A percentile compares a stretch with the other conserved stretches of the same genome.
Conservation (phyloP, 164 flowering plant genomes). For the Paratinospora sagittata region DNA sequence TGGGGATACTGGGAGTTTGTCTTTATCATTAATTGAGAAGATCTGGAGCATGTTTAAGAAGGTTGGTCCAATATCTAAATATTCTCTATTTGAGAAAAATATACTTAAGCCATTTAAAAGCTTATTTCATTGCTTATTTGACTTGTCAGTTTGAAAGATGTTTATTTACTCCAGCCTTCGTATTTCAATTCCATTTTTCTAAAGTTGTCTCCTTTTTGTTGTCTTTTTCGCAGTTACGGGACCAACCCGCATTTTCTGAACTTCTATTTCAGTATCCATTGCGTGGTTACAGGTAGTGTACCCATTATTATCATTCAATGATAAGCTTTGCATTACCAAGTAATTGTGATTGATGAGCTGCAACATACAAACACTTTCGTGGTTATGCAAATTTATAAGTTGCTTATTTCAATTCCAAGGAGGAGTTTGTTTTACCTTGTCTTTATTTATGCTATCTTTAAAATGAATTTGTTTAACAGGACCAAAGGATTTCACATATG, state of each 20-base stretch:
- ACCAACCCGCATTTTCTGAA: slow-evolving; percentile 62
- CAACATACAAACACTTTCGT: neutral
- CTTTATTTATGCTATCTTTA: neutral
- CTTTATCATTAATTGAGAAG: slow-evolving; percentile 57
- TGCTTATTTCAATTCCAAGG: neutral
- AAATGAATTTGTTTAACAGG: neutral
- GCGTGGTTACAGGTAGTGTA: slow-evolving; percentile 71
- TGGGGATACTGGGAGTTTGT: slow-evolving; percentile 63
- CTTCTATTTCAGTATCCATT: slow-evolving; percentile 49
- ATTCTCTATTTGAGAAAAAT: too few species aligned
- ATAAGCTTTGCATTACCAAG: neutral
- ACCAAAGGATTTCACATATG: neutral
- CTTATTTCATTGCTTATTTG: neutral
- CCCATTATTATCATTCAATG: neutral
- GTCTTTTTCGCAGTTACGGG: slow-evolving; percentile 45
- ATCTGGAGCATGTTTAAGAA: slow-evolving; percentile 33
- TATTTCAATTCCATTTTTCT: neutral
- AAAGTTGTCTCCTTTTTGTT: neutral
- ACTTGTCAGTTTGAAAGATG: neutral
- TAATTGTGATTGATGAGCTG: neutral
- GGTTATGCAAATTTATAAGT: neutral
- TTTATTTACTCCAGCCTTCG: neutral
- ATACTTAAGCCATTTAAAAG: too few species aligned
- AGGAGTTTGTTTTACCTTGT: neutral
- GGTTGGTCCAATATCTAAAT: slow-evolving; percentile 33